phyloP scores from a whole-genome alignment of 495 filamentous ascomycete genomes.

The Penicillium fimorum region DNA sequence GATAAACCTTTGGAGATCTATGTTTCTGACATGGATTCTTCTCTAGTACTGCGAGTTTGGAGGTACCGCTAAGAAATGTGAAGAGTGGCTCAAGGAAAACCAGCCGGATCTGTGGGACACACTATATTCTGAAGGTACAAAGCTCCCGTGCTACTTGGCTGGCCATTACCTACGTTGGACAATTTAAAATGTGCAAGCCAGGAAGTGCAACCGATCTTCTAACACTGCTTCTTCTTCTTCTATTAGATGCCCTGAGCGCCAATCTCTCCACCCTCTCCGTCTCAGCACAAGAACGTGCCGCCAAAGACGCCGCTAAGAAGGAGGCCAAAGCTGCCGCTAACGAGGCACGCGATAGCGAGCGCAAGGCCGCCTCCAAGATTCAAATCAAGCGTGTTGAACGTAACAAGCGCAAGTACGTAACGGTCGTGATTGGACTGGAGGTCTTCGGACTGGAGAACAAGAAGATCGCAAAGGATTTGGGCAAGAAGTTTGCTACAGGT shows the following conservation, averaged over 20 bases:
- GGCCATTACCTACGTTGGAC: background rate
- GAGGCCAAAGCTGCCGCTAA: constrained; percentile 85
- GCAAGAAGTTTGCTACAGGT: constrained; percentile 75
- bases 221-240: background rate
- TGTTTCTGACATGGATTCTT: constrained; percentile 35
- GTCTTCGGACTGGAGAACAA: constrained; percentile 90
- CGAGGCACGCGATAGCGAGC: constrained; percentile 75
- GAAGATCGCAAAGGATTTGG: constrained; percentile 61
- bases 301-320: constrained; percentile 92
- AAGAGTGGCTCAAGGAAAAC: constrained; percentile 84
- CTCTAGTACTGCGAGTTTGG: constrained; percentile 99
- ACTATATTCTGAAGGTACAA: constrained; percentile 79
- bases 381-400: constrained; percentile 95
- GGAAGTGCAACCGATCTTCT: background rate
- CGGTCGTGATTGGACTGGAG: constrained; percentile 83
- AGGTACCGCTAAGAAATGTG: constrained; percentile 95
- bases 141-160: constrained; percentile 9
- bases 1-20: background rate
- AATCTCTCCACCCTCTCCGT: constrained; percentile 81
- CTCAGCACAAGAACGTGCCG: constrained; percentile 85
- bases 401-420: constrained; percentile 96
- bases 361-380: constrained; percentile 74
- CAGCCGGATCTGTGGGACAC: constrained; percentile 69
- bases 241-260: constrained; percentile 73
- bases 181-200: background rate